These are phyloP conservation scores for Salvia sclarea DNA, from an alignment of 305 asterid species.

Conservation along the genomic window DNA sequence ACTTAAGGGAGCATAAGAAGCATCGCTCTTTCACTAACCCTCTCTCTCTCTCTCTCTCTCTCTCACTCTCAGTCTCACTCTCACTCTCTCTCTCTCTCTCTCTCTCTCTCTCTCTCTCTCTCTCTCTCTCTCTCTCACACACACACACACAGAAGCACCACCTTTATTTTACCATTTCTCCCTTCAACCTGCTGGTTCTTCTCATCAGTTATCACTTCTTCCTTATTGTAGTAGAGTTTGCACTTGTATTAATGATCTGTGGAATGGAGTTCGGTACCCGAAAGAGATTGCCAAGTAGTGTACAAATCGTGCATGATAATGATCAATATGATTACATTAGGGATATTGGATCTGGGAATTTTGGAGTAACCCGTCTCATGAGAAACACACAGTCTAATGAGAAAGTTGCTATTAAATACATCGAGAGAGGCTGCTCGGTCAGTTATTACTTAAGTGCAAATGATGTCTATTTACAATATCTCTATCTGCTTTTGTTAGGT, in stretches of 20 bases:
- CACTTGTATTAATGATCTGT: slow-evolving; percentile 21
- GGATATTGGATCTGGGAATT: slow-evolving; percentile 31
- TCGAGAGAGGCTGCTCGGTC: slow-evolving; percentile 33
- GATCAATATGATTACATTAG: slow-evolving; percentile 21
- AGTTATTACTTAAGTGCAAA: slow-evolving; percentile 23
- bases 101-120: too few relatives aligned
- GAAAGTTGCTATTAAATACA: slow-evolving; percentile 32
- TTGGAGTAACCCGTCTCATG: slow-evolving; percentile 28
- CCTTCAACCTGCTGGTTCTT: too few relatives aligned
- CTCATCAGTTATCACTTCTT: too few relatives aligned
- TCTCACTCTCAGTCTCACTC: too few relatives aligned
- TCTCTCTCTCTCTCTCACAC: too few relatives aligned
- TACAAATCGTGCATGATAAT: slow-evolving; percentile 26
- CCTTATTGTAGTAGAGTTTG: slow-evolving; percentile 3
- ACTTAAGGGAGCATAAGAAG: not conserved
- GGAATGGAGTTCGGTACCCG: slow-evolving; percentile 19
- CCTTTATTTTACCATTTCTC: too few relatives aligned
- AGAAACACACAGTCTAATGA: slow-evolving; percentile 23
- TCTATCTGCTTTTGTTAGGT: slow-evolving; percentile 3
- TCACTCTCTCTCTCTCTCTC: too few relatives aligned
- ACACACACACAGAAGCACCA: too few relatives aligned
- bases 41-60: not conserved
- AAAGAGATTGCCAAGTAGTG: slow-evolving; percentile 22
- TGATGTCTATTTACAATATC: slow-evolving; percentile 10
- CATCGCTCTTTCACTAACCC: not conserved